Percentiles rank a stretch among this genome's conserved stretches.
phyloP scores from a whole-genome alignment of 2,329 filamentous ascomycete species.

The Cordyceps fumosorosea region DNA sequence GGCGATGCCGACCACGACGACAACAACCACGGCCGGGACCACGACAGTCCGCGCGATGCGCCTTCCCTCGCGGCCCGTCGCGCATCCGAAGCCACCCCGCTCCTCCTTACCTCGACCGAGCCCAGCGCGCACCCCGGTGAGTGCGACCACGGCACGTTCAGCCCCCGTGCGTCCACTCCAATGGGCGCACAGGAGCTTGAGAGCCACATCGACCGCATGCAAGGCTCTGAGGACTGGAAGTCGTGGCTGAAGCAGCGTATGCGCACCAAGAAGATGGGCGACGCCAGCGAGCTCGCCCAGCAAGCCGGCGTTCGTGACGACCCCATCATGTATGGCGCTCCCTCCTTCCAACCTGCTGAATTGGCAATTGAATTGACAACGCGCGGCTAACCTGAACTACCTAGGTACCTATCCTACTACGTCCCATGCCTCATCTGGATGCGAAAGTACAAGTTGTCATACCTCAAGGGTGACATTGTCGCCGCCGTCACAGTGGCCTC shows the following conservation, averaged over 20 bases:
- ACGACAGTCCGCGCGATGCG: slow-evolving; percentile 11
- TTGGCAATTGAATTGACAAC: neutral
- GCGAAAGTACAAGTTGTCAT: slow-evolving; percentile 74
- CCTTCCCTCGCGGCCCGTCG: slow-evolving; percentile 19
- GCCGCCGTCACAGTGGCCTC: slow-evolving; percentile 95
- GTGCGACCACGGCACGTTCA: slow-evolving; percentile 72
- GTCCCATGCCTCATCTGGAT: slow-evolving; percentile 89
- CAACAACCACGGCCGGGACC: slow-evolving; percentile 1
- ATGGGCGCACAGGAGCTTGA: neutral
- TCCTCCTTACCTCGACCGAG: slow-evolving; percentile 29
- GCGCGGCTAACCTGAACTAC: slow-evolving; percentile 10
- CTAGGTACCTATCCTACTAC: slow-evolving; percentile 86
- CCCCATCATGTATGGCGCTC: slow-evolving; percentile 58
- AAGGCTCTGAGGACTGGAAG: slow-evolving; percentile 39
- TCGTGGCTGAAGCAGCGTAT: slow-evolving; percentile 45
- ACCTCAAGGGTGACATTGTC: slow-evolving; percentile 77
- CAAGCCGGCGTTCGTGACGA: slow-evolving; percentile 68
- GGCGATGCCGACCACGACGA: slow-evolving; percentile 13
- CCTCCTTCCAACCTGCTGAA: neutral
- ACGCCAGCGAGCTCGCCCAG: slow-evolving; percentile 64
- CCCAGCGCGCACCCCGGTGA: slow-evolving; percentile 34
- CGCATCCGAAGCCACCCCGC: slow-evolving; percentile 44
- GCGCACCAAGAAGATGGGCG: slow-evolving; percentile 61
- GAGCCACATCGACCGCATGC: slow-evolving; percentile 3
- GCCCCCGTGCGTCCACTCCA: slow-evolving; percentile 54